phyloP scores from a whole-genome alignment of 176 grass and related monocot species.

The Eleusine coracana region DNA sequence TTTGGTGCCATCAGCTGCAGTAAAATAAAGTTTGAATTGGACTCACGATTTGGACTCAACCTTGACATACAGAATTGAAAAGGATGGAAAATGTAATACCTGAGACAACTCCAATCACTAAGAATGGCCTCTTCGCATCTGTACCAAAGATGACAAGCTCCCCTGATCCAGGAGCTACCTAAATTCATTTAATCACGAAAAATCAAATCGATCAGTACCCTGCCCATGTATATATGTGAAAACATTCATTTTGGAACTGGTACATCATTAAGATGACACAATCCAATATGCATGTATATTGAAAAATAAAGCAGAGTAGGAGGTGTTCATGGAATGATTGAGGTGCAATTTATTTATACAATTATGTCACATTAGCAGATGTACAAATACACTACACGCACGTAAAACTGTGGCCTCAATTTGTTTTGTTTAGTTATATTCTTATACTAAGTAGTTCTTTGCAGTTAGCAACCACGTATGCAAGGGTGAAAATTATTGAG shows the following conservation, averaged over 20 bases:
- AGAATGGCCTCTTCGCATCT: constrained; percentile 55
- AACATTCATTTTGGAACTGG: not conserved
- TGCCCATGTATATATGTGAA: not conserved
- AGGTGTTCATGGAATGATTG: too few species aligned
- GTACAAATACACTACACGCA: too few species aligned
- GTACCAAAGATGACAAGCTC: constrained; percentile 57
- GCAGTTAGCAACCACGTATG: too few species aligned
- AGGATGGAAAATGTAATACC: constrained; percentile 27
- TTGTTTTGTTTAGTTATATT: not conserved
- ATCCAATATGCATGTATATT: not conserved
- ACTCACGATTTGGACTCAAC: not conserved
- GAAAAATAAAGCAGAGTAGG: not conserved
- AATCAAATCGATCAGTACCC: not conserved
- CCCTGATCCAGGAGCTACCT: constrained; percentile 59
- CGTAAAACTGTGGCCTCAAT: not conserved
- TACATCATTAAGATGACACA: not conserved
- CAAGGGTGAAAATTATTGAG: too few species aligned
- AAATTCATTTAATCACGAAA: constrained; percentile 8
- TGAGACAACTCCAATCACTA: constrained; percentile 61
- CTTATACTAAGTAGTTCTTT: not conserved
- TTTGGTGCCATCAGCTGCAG: constrained; percentile 54
- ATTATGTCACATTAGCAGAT: too few species aligned
- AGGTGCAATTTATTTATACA: too few species aligned
- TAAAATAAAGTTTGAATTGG: constrained; percentile 1
- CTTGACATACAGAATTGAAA: not conserved